Evolutionary conservation across 257 asterid genomes (phyloP), one percentile per base, ranked within the genome.

Genomic region (Orobanche coerulescens): DNA sequence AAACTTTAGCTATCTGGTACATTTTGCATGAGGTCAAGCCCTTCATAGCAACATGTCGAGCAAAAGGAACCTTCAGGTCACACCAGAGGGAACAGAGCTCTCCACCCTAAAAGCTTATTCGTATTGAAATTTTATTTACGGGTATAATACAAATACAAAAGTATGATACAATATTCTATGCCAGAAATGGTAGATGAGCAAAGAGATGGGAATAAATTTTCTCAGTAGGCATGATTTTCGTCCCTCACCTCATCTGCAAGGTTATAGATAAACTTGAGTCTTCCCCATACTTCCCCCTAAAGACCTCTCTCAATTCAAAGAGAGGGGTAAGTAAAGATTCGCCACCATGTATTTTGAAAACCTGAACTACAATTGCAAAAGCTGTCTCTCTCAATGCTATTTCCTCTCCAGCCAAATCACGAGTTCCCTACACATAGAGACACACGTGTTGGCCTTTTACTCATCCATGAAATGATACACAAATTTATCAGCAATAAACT

Each of bases 401-500:
- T 74, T 92, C 95, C 72, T 93, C 95, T 61, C 82, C 82, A 3
- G 97, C 83, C 76, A 84, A 92, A 78, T 92, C 98, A 69, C 95
- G 92, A 11, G 98, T 88, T 49, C 98, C 98, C 97, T 86, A 66
- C n/a, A n/a, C n/a, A n/a, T n/a, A n/a, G n/a, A n/a, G n/a, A n/a
- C n/a, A n/a, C n/a, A n/a, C n/a, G n/a, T n/a, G n/a, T n/a, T n/a
- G n/a, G n/a, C n/a, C n/a, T n/a, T n/a, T n/a, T n/a, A n/a, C n/a
- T n/a, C n/a, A n/a, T n/a, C n/a, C n/a, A n/a, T n/a, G n/a, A n/a
- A n/a, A n/a, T n/a, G n/a, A n/a, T n/a, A n/a, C n/a, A n/a, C n/a
- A n/a, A n/a, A n/a, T n/a, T n/a, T n/a, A n/a, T 4, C n/a, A 6
- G 62, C 11, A 15, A 33, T 33, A 31, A n/a, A 30, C 25, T 55